Evolutionary conservation across 2,329 filamentous ascomycete genomes (phyloP).

Genomic region (Curvularia sp.): DNA sequence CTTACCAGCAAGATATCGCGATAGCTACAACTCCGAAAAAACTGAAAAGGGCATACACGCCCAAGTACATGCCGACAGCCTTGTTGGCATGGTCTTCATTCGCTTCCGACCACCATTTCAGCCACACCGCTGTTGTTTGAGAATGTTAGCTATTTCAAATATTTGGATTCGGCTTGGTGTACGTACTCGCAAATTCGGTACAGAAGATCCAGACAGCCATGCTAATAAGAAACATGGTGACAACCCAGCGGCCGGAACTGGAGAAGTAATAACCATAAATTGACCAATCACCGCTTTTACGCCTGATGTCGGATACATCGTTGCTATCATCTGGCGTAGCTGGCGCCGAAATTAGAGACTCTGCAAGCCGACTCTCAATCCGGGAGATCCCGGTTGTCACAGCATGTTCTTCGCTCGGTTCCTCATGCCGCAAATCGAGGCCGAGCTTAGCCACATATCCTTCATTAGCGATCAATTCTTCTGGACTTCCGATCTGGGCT

Average conservation of each 20-base stretch:
- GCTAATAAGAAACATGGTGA: slow-evolving; percentile 1
- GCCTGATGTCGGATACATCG: neutral
- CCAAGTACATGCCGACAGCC: neutral
- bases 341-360: neutral
- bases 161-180: too few species aligned
- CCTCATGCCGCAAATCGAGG: neutral
- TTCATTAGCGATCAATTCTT: neutral
- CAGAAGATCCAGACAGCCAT: slow-evolving; percentile 1
- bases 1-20: slow-evolving; percentile 5
- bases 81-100: slow-evolving; percentile 1
- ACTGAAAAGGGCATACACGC: slow-evolving; percentile 2
- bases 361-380: neutral
- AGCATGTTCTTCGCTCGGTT: neutral
- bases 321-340: neutral
- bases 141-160: neutral
- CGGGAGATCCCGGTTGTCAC: neutral
- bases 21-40: slow-evolving; percentile 1
- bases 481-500: slow-evolving; percentile 1
- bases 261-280: slow-evolving; percentile 2
- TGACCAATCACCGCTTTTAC: slow-evolving; percentile 6
- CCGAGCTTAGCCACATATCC: neutral
- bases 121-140: slow-evolving; percentile 3
- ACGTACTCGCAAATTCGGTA: slow-evolving; percentile 3
- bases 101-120: slow-evolving; percentile 7
- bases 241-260: neutral